phyloP scores from a whole-genome alignment of 768 basidiomycete genomes.

The Pulveroboletus sp. region DNA sequence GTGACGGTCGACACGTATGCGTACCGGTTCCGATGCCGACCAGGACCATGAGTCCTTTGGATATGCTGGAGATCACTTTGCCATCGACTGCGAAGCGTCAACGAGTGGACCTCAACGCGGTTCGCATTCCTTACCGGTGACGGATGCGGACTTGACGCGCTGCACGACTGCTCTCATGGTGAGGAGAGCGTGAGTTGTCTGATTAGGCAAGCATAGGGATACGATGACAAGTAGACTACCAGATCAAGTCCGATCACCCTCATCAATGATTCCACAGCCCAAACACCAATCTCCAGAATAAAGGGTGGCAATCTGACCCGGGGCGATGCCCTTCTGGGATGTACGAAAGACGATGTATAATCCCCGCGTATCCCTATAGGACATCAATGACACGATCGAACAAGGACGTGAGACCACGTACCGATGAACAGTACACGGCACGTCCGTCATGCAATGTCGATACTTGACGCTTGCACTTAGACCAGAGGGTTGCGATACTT shows the following conservation, averaged over 20 bases:
- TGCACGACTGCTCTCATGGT: conserved; percentile 85
- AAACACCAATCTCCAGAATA: conserved; percentile 78
- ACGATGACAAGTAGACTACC: not conserved
- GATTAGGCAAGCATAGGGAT: not conserved
- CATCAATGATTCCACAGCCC: conserved; percentile 70
- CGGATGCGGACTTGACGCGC: conserved; percentile 80
- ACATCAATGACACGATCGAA: conserved; percentile 2
- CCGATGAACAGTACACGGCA: conserved; percentile 51
- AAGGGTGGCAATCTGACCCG: conserved; percentile 76
- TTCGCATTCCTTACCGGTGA: conserved; percentile 51
- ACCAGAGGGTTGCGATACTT: conserved; percentile 40
- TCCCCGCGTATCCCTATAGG: conserved; percentile 21
- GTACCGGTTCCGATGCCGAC: conserved; percentile 83
- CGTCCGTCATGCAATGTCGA: conserved; percentile 62
- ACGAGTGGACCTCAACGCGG: not conserved
- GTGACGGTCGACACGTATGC: conserved; percentile 12
- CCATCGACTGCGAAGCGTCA: conserved; percentile 61
- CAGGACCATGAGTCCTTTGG: conserved; percentile 82
- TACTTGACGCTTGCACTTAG: conserved; percentile 53
- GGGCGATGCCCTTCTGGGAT: conserved; percentile 64
- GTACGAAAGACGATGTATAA: conserved; percentile 49
- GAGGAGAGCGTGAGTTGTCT: not conserved
- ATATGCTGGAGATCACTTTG: conserved; percentile 76
- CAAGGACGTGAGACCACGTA: conserved; percentile 25
- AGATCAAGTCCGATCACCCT: conserved; percentile 15